Base-by-base conservation (phyloP, 2,329 filamentous ascomycete species). In the Cordyceps sp. region DNA sequence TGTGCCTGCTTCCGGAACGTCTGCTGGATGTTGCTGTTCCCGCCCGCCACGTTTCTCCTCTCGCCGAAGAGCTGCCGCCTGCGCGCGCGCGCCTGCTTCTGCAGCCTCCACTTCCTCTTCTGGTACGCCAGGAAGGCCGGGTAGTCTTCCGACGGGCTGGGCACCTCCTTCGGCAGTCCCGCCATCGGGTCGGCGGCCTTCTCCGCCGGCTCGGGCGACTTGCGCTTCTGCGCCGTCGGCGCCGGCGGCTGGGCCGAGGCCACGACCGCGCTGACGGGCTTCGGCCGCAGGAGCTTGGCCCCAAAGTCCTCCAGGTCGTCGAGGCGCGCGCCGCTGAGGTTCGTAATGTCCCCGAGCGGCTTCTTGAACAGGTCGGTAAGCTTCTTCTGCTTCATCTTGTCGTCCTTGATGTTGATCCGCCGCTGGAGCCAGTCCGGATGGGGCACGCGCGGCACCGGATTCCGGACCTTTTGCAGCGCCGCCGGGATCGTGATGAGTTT, bases 401-500 rank as follows among this genome's bases (percentile, higher is more conserved):
- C 90, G 35, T 98, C 90, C 54, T 94, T 96, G 53, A 79, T 78
- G 42, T 90, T 83, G 54, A 98, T 94, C 33, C 88, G 71, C 36
- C 84, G 74, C 46, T 94, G 85, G 22, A 99, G 68, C 90, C 90
- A 99, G 33, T 98, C 92, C 0, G 90, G 90, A 56, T 98, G 92
- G 6, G 81, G 67, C 10, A 99, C 84, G 41, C 92, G 69, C 12
- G 90, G 92, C 2, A 96, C 88, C 0, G 90, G 90, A 47, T 99
- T 99, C 33, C 78, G 72, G 34, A 98, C 69, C 56, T 93, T 96
- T 51, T 98, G 90, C 31, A 98, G 64, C 4, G 92, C 90, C 13
- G 90, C 92, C 3, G 90, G 90, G 42, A 99, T 99, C 2, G 92
- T 98, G 49, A 99, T 93, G 34, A 99, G 71, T 54, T 99, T 99